Evolutionary conservation across 2,329 filamentous ascomycete species (phyloP), one percentile per base, ranked within the genome.

Genomic region (Mycogone perniciosa): DNA sequence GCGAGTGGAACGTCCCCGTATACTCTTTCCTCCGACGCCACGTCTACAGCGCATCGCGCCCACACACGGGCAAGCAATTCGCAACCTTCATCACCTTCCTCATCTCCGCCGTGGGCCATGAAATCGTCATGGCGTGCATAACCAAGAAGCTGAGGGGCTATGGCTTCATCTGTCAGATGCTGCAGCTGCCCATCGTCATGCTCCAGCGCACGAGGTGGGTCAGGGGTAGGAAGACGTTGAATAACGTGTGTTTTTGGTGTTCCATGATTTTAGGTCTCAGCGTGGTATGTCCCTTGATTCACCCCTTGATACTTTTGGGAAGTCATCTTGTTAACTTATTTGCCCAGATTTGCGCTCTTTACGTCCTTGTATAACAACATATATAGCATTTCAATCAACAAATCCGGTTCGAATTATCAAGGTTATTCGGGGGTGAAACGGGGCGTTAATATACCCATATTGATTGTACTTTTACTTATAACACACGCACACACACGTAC

Each of bases 1-100:
- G 90, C 57, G 88, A 96, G 73, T 97, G 93, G 92, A 97, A 97
- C 66, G 82, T 95, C n/a, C 92, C 92, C 41, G 92, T 96, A 6
- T 93, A 97, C 71, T 87, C 91, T 64, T 99, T 96, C 73, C 86
- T 97, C 61, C 85, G 91, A 6, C 81, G 93, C 27, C 93, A 99
- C 69, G 92, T 99, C 57, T 99, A 97, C 71, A 86, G 83, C 51
- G 90, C 90, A 2, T 87, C 85, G 9, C 78, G 88, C 7, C 82
- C 84, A 9, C 83, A 86, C 59, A 84, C 95, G 61, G 91, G 89
- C 20, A 82, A 84, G 51, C 77, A 80, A 11, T 76, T 86, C 51
- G 91, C 93, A 29, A 97, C 91, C 29, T 72, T 90, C 54, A 88
- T 96, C 59, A 97, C 93, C 0, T 97, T 99, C 64, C 71, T 97